phyloP scores from a whole-genome alignment of 208 protist genomes.

The Naegleria fowleri region DNA sequence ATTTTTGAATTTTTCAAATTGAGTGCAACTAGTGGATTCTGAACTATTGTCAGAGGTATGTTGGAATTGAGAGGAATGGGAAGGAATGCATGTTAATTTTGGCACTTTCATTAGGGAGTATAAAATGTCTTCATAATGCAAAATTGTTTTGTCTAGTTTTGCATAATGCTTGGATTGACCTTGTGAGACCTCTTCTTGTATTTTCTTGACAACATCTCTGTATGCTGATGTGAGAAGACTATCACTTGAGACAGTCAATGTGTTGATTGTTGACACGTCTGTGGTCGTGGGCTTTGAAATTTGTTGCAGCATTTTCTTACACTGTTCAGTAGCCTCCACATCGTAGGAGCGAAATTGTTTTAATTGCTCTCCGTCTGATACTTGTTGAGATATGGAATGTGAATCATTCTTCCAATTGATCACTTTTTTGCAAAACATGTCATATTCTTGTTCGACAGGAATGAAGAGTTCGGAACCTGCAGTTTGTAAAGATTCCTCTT shows the following conservation, averaged over 20 bases:
- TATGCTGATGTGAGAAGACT: neutral
- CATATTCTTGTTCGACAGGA: neutral
- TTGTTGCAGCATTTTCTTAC: neutral
- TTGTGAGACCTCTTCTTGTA: neutral
- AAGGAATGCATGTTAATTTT: neutral
- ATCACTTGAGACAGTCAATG: neutral
- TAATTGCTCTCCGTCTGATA: neutral
- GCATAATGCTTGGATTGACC: neutral
- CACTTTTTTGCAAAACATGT: neutral
- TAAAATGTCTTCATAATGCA: neutral
- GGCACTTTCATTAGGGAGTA: neutral
- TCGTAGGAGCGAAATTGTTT: neutral
- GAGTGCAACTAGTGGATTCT: neutral
- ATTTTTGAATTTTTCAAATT: neutral
- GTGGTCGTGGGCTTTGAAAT: too few relatives aligned
- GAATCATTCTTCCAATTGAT: neutral
- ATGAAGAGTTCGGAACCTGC: neutral
- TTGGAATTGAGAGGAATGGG: too few relatives aligned
- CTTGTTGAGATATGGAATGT: neutral
- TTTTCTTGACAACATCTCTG: neutral
- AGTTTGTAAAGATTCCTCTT: neutral
- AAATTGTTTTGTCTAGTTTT: neutral
- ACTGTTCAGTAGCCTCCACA: neutral
- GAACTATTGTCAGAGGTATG: neutral
- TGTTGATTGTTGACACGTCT: neutral